Evolutionary conservation across 2,329 filamentous ascomycete genomes (phyloP).

Genomic region (Fonsecaea monophora): DNA sequence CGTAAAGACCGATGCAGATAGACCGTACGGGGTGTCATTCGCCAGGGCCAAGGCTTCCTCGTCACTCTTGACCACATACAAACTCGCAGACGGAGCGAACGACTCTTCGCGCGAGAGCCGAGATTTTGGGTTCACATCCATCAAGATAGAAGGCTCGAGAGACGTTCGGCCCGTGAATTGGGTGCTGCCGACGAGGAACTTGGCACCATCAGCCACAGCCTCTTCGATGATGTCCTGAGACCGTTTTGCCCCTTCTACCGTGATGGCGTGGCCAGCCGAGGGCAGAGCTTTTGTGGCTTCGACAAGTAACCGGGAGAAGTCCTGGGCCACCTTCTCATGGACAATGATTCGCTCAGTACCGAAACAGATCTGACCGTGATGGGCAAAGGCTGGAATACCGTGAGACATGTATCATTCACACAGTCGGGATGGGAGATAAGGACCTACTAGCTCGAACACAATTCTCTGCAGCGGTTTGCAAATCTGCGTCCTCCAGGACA

Average conservation of each 20-base stretch:
- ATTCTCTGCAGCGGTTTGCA: slow-evolving; percentile 47
- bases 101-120: slow-evolving; percentile 88
- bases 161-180: slow-evolving; percentile 77
- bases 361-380: slow-evolving; percentile 94
- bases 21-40: slow-evolving; percentile 86
- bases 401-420: not conserved
- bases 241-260: slow-evolving; percentile 82
- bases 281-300: slow-evolving; percentile 83
- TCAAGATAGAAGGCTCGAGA: slow-evolving; percentile 80
- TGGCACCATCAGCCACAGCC: slow-evolving; percentile 81
- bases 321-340: slow-evolving; percentile 78
- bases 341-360: slow-evolving; percentile 89
- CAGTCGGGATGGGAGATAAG: not conserved
- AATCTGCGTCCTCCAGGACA: slow-evolving; percentile 78
- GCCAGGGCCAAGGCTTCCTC: slow-evolving; percentile 80
- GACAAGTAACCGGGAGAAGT: slow-evolving; percentile 79
- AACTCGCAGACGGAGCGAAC: slow-evolving; percentile 85
- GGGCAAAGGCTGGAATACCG: slow-evolving; percentile 76
- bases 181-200: slow-evolving; percentile 78
- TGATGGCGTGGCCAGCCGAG: slow-evolving; percentile 75
- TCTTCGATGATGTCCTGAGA: slow-evolving; percentile 74
- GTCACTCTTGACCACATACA: slow-evolving; percentile 82
- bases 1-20: slow-evolving; percentile 26
- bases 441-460: slow-evolving; percentile 69
- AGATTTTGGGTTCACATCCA: slow-evolving; percentile 78